Evolutionary conservation across 306 rosid species (phyloP).

Genomic region (Pachyrhizus erosus): DNA sequence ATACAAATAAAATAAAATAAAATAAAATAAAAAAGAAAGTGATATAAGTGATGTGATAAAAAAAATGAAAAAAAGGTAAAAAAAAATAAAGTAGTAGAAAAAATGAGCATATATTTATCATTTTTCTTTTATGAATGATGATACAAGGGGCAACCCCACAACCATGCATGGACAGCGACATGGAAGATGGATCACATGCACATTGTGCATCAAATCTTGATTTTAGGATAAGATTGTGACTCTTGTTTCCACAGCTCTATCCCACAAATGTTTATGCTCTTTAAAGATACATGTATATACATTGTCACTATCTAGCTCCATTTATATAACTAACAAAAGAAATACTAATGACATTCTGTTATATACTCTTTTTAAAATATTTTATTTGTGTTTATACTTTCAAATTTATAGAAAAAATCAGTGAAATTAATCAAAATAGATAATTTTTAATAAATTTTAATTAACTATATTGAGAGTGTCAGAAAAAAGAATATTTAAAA

Average conservation of each 20-base stretch:
- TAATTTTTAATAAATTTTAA: too few species aligned
- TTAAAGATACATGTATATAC: background rate
- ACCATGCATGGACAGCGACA: slow-evolving; percentile 37
- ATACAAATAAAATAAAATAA: background rate
- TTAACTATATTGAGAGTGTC: too few species aligned
- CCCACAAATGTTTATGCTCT: slow-evolving; percentile 5
- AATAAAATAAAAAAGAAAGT: too few species aligned
- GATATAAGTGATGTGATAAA: background rate
- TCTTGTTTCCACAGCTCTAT: slow-evolving; percentile 26
- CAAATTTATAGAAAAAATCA: too few species aligned
- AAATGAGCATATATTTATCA: background rate
- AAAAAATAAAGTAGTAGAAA: background rate
- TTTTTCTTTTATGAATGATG: background rate
- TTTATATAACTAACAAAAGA: too few species aligned
- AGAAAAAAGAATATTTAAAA: too few species aligned
- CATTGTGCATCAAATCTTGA: slow-evolving; percentile 25
- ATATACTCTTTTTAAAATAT: too few species aligned
- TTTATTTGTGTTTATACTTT: too few species aligned
- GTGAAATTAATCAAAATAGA: too few species aligned
- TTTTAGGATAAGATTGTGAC: slow-evolving; percentile 44
- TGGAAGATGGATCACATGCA: slow-evolving; percentile 19
- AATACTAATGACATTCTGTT: too few species aligned
- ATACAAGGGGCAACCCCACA: slow-evolving; percentile 14
- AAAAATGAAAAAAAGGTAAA: too few species aligned
- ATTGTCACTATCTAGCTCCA: background rate